Conservation (phyloP, 805 yeast species). For the Suhomyces sp. region DNA sequence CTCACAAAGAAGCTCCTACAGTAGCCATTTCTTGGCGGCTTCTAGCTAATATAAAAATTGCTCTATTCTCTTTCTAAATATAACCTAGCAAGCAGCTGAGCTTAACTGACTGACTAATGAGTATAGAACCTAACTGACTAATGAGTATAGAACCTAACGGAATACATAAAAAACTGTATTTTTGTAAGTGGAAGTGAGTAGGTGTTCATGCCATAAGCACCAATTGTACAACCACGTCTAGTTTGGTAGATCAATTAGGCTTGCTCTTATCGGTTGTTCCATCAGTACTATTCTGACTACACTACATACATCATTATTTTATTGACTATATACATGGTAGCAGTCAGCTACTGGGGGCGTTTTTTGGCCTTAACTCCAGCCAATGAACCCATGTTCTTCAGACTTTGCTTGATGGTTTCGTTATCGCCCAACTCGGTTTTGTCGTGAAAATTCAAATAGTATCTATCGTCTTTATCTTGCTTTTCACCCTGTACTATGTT, state of each 20-base stretch:
- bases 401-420: slow-evolving; percentile 61
- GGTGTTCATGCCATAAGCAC: too few relatives aligned
- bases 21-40: too few relatives aligned
- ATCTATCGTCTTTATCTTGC: slow-evolving; percentile 44
- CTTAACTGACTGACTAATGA: too few relatives aligned
- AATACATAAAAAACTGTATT: too few relatives aligned
- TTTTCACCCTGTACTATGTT: slow-evolving; percentile 86
- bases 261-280: neutral
- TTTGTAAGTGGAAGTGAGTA: too few relatives aligned
- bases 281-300: neutral
- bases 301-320: neutral
- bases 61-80: too few relatives aligned
- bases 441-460: slow-evolving; percentile 66
- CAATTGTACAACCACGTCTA: too few relatives aligned
- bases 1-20: too few relatives aligned
- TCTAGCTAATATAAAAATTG: too few relatives aligned
- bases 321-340: neutral
- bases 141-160: too few relatives aligned
- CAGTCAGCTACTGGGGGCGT: slow-evolving; percentile 9
- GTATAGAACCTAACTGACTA: too few relatives aligned
- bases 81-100: too few relatives aligned
- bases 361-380: slow-evolving; percentile 51
- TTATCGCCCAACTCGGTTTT: slow-evolving; percentile 91
- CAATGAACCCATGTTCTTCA: slow-evolving; percentile 43
- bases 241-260: neutral